These are phyloP conservation scores for Logfia minima DNA, from an alignment of 129 eudicot genomes.

Conservation along the genomic window DNA sequence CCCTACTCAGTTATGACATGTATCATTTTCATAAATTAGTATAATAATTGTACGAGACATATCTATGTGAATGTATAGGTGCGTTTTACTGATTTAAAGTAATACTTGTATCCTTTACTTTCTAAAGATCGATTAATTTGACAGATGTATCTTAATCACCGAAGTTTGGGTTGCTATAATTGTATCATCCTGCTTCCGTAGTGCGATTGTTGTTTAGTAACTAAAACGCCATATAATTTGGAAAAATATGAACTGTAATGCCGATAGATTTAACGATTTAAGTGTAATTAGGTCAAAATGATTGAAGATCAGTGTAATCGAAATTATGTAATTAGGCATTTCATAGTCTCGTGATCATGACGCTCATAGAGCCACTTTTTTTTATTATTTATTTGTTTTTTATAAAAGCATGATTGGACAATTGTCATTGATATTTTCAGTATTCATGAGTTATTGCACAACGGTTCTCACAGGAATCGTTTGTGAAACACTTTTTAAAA, in stretches of 20 bases:
- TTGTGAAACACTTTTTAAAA: background rate
- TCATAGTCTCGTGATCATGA: background rate
- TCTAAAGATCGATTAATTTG: background rate
- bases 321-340: background rate
- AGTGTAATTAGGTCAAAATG: constrained; percentile 9
- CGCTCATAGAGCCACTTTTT: constrained; percentile 5
- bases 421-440: too few species aligned
- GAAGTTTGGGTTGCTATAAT: constrained; percentile 5
- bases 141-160: constrained; percentile 1
- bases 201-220: constrained; percentile 7
- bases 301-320: background rate
- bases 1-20: background rate
- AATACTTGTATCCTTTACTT: background rate
- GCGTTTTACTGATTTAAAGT: background rate
- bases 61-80: background rate
- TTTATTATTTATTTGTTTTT: background rate
- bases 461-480: background rate
- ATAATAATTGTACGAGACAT: background rate
- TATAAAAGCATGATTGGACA: background rate
- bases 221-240: constrained; percentile 15
- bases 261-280: constrained; percentile 11
- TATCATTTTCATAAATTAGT: constrained; percentile 8
- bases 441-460: background rate
- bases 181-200: background rate
- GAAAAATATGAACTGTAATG: background rate